Evolutionary conservation across 805 yeast genomes (phyloP).

Genomic region (Monosporozyma aerobia): DNA sequence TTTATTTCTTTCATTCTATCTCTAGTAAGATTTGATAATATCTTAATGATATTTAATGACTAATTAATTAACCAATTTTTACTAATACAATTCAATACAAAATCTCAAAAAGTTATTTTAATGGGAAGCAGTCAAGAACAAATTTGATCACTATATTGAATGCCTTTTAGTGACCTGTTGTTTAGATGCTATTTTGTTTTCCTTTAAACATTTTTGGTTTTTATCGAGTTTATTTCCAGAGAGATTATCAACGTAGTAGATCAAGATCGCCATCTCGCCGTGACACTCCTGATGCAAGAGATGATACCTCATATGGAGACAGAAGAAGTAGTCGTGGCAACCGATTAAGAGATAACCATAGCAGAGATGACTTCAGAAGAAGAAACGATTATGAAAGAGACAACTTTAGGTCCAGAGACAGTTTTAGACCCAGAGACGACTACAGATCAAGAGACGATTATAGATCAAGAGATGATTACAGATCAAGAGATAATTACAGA

Average conservation of each 20-base stretch:
- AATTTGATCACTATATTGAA: neutral
- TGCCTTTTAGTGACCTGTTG: neutral
- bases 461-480: neutral
- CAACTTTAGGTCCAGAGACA: neutral
- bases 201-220: neutral
- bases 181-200: neutral
- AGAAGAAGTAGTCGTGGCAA: neutral
- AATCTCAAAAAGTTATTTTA: neutral
- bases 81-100: neutral
- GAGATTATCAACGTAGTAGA: constrained; percentile 11
- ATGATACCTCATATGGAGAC: constrained; percentile 7
- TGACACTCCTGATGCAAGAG: constrained; percentile 2
- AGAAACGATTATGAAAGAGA: neutral
- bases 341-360: constrained; percentile 19
- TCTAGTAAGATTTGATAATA: neutral
- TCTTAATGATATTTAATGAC: neutral
- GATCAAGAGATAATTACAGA: constrained; percentile 21
- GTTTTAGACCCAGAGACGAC: neutral
- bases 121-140: neutral
- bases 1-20: neutral
- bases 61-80: neutral
- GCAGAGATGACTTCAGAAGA: constrained; percentile 10
- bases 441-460: neutral
- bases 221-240: neutral
- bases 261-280: constrained; percentile 20